Base-by-base conservation (phyloP, 139 green algal species). In the Pedinophyceae sp. region DNA sequence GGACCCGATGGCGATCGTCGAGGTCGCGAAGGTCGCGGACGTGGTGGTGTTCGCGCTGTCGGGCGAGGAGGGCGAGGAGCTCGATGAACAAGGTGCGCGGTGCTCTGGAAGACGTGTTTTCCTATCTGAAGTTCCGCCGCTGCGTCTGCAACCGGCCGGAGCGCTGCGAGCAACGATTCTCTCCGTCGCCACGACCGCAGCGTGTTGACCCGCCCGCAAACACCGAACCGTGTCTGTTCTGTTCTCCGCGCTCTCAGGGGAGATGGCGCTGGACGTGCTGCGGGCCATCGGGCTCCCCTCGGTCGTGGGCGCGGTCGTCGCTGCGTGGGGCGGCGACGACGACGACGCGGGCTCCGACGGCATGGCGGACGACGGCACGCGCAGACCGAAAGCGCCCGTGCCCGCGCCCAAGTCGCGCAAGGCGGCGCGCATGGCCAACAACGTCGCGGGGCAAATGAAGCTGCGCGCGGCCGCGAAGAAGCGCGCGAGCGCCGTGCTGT, bases 401-500 rank as follows among this genome's bases (percentile, higher is more conserved):
- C n/a, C n/a, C n/a, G n/a, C n/a, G n/a, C n/a, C n/a, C n/a, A n/a
- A n/a, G n/a, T n/a, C n/a, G n/a, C n/a, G n/a, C n/a, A n/a, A n/a
- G n/a, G n/a, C n/a, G n/a, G n/a, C n/a, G n/a, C n/a, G n/a, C n/a
- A n/a, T n/a, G n/a, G n/a, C n/a, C n/a, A n/a, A 45, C 38, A 13
- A n/a, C 38, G 38, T 16, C 10, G 34, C 34, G 34, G 34, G 34
- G 34, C 10, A 43, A 38, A 69, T 93, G 34, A 93, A 93, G 66
- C 64, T 73, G 24, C 67, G 77, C 2, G 71, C 76, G 0, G 81
- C 73, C 16, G 81, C 83, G 1, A 83, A 79, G 60, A 93, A 89
- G 70, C 64, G 68, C 6, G 85, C 71, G 0, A 65, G 78, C 23
- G 72, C 71, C 13, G 79, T 68, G 3, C 57, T 92, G 30, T 30